Evolutionary conservation across 768 basidiomycete species (phyloP), one percentile per base, ranked within the genome.

Genomic region (Plicaturopsis crispa): DNA sequence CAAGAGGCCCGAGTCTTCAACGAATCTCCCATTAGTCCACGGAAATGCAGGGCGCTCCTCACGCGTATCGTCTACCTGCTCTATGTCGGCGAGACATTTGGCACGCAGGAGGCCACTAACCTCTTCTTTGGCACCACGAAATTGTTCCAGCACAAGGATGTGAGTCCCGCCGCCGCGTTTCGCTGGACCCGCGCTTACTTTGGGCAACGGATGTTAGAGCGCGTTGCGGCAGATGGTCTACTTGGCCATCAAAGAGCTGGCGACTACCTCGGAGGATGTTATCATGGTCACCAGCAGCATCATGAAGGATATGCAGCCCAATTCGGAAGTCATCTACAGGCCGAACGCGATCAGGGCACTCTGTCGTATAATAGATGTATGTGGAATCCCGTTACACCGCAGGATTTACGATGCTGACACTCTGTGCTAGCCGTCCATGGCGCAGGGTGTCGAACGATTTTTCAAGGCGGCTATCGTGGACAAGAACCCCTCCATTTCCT

Each of bases 261-360:
- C 92, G 20, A 80, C 77, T 24, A 84, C 85, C n/a, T 90, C 96
- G 12, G 92, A 99, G 61, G 94, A 98, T 69, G 91, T 98, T 20
- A 96, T 99, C 50, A 99, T 99, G 91, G 93, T 97, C 45, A 99
- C 96, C 7, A 88, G 84, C 59, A 96, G 91, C 53, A 97, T 99
- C 60, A 96, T 96, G 93, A 98, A 98, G 69, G 96, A 99, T 55
- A 99, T 98, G 91, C 96, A 99, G 54, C 86, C 93, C 39, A 97
- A 96, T 57, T 84, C 91, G 35, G 96, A 99, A 62, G 94, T 98
- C 52, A 91, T 99, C 44, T 99, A 99, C 62, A 75, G 96, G 39
- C 89, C 96, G 22, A 99, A 99, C 60, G 86, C 96, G 12, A 99
- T 98, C 50, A 80, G 96, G 47, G 93, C 94, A 5, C 70, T 99